Conservation (phyloP, 352 stramenopile species). For the Phytopythium montanum region DNA sequence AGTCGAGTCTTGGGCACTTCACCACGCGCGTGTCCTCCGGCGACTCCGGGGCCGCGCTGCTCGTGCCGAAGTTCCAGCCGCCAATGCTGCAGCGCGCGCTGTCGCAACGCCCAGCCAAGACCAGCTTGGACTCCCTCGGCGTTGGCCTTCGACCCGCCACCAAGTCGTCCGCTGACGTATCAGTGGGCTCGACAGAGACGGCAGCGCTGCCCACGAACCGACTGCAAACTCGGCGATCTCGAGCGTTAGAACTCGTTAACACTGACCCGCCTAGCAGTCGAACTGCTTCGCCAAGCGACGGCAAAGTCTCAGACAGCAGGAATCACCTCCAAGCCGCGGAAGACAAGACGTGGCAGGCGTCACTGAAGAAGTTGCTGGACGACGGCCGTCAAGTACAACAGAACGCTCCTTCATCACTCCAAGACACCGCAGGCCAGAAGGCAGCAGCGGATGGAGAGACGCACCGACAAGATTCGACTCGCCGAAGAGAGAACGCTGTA, state of each 20-base stretch:
- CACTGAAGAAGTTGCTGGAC: slow-evolving; percentile 53
- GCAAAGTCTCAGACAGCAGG: slow-evolving; percentile 2
- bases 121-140: slow-evolving; percentile 7
- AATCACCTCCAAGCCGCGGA: background rate
- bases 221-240: background rate
- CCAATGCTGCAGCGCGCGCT: slow-evolving; percentile 31
- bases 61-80: slow-evolving; percentile 15
- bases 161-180: background rate
- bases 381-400: slow-evolving; percentile 24
- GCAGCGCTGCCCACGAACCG: background rate
- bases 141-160: background rate
- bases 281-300: background rate
- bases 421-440: background rate
- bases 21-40: slow-evolving; percentile 35
- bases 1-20: slow-evolving; percentile 1
- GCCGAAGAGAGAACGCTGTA: background rate
- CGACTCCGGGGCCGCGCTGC: slow-evolving; percentile 13
- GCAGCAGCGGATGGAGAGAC: background rate
- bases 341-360: slow-evolving; percentile 39
- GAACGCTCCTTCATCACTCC: background rate
- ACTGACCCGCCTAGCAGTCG: background rate
- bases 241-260: background rate
- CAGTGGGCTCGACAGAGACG: background rate
- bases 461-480: background rate
- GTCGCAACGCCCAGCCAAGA: slow-evolving; percentile 24